phyloP scores from a whole-genome alignment of 2,329 filamentous ascomycete genomes.

The Aureobasidium sp. region DNA sequence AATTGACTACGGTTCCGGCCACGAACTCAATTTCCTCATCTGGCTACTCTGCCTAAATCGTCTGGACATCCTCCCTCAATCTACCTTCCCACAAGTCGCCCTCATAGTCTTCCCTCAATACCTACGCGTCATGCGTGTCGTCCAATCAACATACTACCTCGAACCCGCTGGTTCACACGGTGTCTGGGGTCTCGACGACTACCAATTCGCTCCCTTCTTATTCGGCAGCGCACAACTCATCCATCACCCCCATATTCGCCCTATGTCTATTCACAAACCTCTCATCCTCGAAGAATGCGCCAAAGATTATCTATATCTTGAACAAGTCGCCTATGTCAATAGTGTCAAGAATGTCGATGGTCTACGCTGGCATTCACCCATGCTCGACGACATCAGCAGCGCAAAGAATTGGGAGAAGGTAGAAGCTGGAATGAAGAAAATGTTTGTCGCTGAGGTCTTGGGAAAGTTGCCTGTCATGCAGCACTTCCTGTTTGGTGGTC shows the following conservation, averaged over 20 bases:
- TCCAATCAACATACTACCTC: slow-evolving; percentile 95
- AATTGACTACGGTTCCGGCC: slow-evolving; percentile 97
- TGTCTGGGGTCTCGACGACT: slow-evolving; percentile 60
- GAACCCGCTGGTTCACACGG: slow-evolving; percentile 73
- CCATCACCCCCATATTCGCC: slow-evolving; percentile 68
- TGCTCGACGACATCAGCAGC: slow-evolving; percentile 97
- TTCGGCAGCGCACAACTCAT: slow-evolving; percentile 61
- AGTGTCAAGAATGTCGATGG: slow-evolving; percentile 97
- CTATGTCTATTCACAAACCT: slow-evolving; percentile 80
- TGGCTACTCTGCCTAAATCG: slow-evolving; percentile 97
- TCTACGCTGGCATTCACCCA: slow-evolving; percentile 95
- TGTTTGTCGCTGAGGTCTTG: slow-evolving; percentile 95
- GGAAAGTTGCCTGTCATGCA: slow-evolving; percentile 98
- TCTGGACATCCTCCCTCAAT: slow-evolving; percentile 67
- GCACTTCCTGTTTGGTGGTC: slow-evolving; percentile 92
- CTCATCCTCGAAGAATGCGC: slow-evolving; percentile 89
- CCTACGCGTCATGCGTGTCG: slow-evolving; percentile 83
- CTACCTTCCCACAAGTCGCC: slow-evolving; percentile 78
- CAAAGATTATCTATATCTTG: slow-evolving; percentile 87
- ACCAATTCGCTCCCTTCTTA: slow-evolving; percentile 59
- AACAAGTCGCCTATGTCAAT: slow-evolving; percentile 95
- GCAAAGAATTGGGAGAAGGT: slow-evolving; percentile 94
- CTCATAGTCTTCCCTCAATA: slow-evolving; percentile 86
- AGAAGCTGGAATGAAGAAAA: slow-evolving; percentile 93
- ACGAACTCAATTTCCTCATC: slow-evolving; percentile 97